Evolutionary conservation across 2,329 filamentous ascomycete species (phyloP).

Genomic region (Aspergillus caelatus): DNA sequence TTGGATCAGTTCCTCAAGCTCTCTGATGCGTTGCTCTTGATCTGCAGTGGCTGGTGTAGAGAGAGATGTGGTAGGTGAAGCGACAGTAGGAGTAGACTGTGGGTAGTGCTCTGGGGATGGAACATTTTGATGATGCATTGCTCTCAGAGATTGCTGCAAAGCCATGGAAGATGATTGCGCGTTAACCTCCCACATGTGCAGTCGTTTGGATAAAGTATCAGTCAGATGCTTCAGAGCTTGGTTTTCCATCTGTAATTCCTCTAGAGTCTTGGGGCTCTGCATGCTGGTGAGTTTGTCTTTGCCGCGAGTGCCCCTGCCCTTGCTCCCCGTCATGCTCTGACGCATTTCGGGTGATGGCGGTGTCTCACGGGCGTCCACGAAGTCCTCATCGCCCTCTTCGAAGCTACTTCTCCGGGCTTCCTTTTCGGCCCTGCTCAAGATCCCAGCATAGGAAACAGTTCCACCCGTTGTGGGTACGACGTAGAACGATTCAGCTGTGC

Average conservation of each 20-base stretch:
- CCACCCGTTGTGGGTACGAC: slow-evolving; percentile 90
- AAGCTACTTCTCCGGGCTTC: slow-evolving; percentile 49
- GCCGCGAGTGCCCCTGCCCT: slow-evolving; percentile 28
- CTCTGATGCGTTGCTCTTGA: slow-evolving; percentile 58
- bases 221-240: slow-evolving; percentile 80
- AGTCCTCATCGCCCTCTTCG: slow-evolving; percentile 78
- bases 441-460: slow-evolving; percentile 90
- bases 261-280: slow-evolving; percentile 65
- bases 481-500: slow-evolving; percentile 76
- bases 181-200: slow-evolving; percentile 92
- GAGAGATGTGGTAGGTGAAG: slow-evolving; percentile 27
- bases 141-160: slow-evolving; percentile 76
- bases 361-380: slow-evolving; percentile 82
- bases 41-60: slow-evolving; percentile 31
- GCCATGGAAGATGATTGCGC: slow-evolving; percentile 86
- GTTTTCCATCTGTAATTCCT: slow-evolving; percentile 90
- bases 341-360: slow-evolving; percentile 53
- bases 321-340: slow-evolving; percentile 47
- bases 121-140: slow-evolving; percentile 46
- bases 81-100: slow-evolving; percentile 33
- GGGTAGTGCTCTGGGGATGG: slow-evolving; percentile 33
- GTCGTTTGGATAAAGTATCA: slow-evolving; percentile 80
- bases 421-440: slow-evolving; percentile 62
- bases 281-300: slow-evolving; percentile 37
- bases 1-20: slow-evolving; percentile 69